phyloP scores from a whole-genome alignment of 345 rosid genomes.

The Rhodamnia rubescens region DNA sequence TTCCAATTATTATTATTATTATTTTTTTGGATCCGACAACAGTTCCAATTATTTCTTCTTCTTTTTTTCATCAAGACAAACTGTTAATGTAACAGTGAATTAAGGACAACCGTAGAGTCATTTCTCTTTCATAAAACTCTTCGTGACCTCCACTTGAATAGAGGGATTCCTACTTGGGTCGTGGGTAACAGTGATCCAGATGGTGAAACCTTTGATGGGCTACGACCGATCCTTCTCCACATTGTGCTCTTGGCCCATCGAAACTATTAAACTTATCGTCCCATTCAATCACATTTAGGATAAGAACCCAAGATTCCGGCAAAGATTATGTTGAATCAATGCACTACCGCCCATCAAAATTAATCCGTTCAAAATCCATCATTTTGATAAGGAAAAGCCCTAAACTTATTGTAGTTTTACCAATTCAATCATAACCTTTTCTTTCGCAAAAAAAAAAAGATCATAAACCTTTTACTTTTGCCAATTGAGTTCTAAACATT shows the following conservation, averaged over 20 bases:
- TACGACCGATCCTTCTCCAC: not conserved
- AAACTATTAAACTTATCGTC: not conserved
- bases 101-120: too few species aligned
- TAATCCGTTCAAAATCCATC: not conserved
- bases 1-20: too few species aligned
- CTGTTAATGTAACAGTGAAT: too few species aligned
- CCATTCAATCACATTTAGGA: not conserved
- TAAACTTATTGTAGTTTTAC: too few species aligned
- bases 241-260: not conserved
- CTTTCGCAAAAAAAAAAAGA: too few species aligned
- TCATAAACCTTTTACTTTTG: too few species aligned
- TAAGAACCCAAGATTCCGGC: not conserved
- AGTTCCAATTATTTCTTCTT: too few species aligned
- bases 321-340: not conserved
- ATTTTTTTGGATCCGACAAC: too few species aligned
- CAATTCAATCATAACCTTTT: too few species aligned
- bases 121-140: not conserved
- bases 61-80: too few species aligned
- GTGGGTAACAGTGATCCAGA: not conserved
- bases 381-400: not conserved
- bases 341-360: not conserved
- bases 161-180: not conserved
- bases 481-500: too few species aligned
- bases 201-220: not conserved
- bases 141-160: not conserved